Conservation (phyloP, 2,329 filamentous ascomycete genomes). For the Bipolaris oryzae region DNA sequence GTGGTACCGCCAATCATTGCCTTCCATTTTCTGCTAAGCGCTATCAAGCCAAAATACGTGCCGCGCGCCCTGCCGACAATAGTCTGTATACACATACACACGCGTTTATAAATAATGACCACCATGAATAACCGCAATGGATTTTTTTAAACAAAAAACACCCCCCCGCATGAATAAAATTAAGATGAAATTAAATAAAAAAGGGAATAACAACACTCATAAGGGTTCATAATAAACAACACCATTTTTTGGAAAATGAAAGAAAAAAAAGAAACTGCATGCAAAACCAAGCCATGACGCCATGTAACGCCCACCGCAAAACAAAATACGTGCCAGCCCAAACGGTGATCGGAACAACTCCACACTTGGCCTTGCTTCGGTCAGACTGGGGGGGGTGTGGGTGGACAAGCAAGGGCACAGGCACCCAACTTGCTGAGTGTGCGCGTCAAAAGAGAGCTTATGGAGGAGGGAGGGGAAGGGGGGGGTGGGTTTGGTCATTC, state of each 20-base stretch:
- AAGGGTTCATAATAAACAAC: too few relatives aligned
- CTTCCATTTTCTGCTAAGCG: slow-evolving; percentile 9
- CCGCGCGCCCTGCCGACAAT: slow-evolving; percentile 4
- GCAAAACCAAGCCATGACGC: slow-evolving; percentile 6
- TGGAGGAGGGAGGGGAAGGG: not conserved
- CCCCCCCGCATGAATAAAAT: too few relatives aligned
- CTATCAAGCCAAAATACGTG: not conserved
- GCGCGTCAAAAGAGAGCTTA: too few relatives aligned
- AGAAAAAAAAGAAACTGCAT: too few relatives aligned
- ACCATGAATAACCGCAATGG: not conserved
- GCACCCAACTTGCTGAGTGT: too few relatives aligned
- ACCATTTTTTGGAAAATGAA: too few relatives aligned
- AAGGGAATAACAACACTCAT: too few relatives aligned
- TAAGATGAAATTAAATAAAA: too few relatives aligned
- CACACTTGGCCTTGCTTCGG: slow-evolving; percentile 11
- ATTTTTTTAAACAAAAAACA: too few relatives aligned
- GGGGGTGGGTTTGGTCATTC: not conserved
- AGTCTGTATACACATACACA: not conserved
- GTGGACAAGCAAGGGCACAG: not conserved
- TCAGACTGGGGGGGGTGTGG: slow-evolving; percentile 3
- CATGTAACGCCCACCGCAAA: slow-evolving; percentile 2
- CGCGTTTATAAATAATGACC: too few relatives aligned
- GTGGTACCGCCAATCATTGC: slow-evolving; percentile 8
- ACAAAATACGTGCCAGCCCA: slow-evolving; percentile 7
- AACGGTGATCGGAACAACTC: slow-evolving; percentile 10